Percentiles rank a stretch among this genome's conserved stretches.
Conservation (phyloP, 2,329 filamentous ascomycete genomes). For the Cladosporium halotolerans region DNA sequence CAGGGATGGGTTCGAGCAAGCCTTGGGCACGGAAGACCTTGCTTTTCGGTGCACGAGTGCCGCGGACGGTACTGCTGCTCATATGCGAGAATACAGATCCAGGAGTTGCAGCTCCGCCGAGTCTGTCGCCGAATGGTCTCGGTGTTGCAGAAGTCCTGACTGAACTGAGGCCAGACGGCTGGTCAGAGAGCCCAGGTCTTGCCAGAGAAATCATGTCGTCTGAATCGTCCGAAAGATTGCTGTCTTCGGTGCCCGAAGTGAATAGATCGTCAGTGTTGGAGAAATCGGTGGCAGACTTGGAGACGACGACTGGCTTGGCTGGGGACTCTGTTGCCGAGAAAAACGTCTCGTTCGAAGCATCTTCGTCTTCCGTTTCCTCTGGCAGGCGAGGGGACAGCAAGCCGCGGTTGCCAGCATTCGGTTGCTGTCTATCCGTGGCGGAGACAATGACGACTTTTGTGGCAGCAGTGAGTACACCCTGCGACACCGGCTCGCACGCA, state of each 20-base stretch:
- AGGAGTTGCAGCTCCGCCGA: constrained; percentile 72
- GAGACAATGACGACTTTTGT: constrained; percentile 80
- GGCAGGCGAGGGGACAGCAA: constrained; percentile 28
- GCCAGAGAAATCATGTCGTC: constrained; percentile 91
- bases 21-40: constrained; percentile 81
- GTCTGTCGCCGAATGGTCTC: constrained; percentile 62
- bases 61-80: constrained; percentile 74
- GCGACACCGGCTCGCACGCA: constrained; percentile 89
- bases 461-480: constrained; percentile 68
- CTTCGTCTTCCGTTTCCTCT: constrained; percentile 49
- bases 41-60: constrained; percentile 56
- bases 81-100: constrained; percentile 86
- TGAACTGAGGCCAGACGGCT: constrained; percentile 71
- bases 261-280: constrained; percentile 49
- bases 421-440: constrained; percentile 54
- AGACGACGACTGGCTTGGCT: constrained; percentile 33
- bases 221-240: constrained; percentile 81
- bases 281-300: constrained; percentile 33
- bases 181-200: constrained; percentile 70
- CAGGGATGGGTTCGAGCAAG: constrained; percentile 63
- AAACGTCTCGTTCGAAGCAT: constrained; percentile 84
- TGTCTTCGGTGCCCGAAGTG: constrained; percentile 58
- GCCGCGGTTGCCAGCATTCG: constrained; percentile 18
- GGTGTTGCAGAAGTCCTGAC: constrained; percentile 77
- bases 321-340: constrained; percentile 73